Conservation (phyloP, 768 basidiomycete genomes). For the Exidia glandulosa region DNA sequence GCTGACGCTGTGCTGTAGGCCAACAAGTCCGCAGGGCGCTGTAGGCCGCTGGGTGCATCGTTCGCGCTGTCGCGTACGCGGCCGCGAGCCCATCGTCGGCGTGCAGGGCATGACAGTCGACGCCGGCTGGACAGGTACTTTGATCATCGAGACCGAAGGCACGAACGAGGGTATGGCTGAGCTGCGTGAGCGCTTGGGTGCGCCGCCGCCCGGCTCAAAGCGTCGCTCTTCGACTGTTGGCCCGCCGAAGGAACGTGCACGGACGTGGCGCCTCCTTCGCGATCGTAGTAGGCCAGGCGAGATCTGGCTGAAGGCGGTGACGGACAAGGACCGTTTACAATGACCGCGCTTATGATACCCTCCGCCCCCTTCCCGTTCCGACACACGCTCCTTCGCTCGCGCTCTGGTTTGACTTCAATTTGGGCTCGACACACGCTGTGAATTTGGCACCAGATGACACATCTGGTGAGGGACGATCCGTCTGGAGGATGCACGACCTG, state of each 20-base stretch:
- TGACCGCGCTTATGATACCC: constrained; percentile 14
- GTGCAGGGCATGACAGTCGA: constrained; percentile 48
- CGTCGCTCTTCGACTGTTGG: constrained; percentile 20
- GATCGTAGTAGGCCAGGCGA: constrained; percentile 64
- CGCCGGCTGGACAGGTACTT: constrained; percentile 70
- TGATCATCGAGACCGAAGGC: constrained; percentile 78
- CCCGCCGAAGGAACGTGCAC: constrained; percentile 33
- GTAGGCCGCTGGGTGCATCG: constrained; percentile 82
- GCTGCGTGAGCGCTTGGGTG: constrained; percentile 54
- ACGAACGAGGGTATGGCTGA: constrained; percentile 78
- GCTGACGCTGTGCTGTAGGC: neutral
- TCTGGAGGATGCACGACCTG: neutral
- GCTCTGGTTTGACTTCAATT: no score
- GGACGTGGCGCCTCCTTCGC: constrained; percentile 61
- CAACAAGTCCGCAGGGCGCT: constrained; percentile 61
- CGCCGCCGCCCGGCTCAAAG: constrained; percentile 49
- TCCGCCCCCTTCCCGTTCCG: neutral
- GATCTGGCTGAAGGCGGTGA: constrained; percentile 59
- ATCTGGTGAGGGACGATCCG: no score
- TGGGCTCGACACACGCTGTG: neutral
- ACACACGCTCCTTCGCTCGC: no score
- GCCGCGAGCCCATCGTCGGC: neutral
- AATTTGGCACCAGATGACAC: no score
- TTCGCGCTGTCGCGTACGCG: constrained; percentile 57
- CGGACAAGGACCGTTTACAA: constrained; percentile 51